Evolutionary conservation across 306 rosid species (phyloP).

Genomic region (Mimosa pudica): DNA sequence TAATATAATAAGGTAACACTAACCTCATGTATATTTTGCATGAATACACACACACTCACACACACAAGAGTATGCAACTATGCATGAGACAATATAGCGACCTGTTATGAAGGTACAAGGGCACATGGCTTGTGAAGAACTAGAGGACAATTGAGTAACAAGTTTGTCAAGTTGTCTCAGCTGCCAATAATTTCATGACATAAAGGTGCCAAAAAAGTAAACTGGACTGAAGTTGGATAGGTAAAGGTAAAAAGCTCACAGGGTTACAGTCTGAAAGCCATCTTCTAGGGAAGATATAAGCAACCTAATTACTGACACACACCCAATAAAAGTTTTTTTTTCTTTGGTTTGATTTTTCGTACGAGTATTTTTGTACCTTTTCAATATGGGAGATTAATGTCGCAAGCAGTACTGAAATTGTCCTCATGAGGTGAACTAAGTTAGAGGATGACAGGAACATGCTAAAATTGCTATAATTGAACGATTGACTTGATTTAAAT

Average conservation of each 20-base stretch:
- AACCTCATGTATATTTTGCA: not conserved
- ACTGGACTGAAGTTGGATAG: not conserved
- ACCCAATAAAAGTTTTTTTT: not conserved
- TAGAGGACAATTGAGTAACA: slow-evolving; percentile 11
- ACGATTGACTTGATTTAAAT: not conserved
- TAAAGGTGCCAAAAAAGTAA: not conserved
- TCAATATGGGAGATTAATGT: not conserved
- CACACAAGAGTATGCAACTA: too few relatives aligned
- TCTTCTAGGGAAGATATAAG: not conserved
- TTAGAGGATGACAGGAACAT: not conserved
- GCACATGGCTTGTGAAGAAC: slow-evolving; percentile 24
- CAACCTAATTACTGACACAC: slow-evolving; percentile 15
- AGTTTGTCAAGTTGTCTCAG: not conserved
- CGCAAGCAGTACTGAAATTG: not conserved
- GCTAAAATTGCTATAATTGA: not conserved
- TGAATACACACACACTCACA: not conserved
- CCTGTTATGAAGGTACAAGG: not conserved
- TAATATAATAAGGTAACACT: not conserved
- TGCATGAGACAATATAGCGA: slow-evolving; percentile 3
- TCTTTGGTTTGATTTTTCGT: not conserved
- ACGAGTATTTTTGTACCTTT: not conserved
- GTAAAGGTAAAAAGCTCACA: slow-evolving; percentile 8
- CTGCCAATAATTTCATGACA: not conserved
- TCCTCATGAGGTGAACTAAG: not conserved
- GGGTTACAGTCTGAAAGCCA: not conserved